These are phyloP conservation scores for Clonostachys solani DNA, from an alignment of 2,329 filamentous ascomycete genomes.

Conservation along the genomic window DNA sequence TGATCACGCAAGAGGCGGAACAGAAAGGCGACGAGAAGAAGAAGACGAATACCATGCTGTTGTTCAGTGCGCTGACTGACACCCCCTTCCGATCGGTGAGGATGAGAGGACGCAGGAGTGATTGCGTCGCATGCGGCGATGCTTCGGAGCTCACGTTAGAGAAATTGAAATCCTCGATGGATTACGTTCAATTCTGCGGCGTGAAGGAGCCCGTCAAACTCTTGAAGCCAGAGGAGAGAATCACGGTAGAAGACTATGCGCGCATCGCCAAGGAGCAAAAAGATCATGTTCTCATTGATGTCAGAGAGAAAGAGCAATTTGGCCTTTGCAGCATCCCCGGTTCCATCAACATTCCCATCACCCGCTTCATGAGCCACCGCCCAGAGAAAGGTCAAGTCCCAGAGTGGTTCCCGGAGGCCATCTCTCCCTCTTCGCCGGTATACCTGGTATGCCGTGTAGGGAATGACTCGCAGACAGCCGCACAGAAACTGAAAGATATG, in stretches of 20 bases:
- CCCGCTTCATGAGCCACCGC: constrained; percentile 52
- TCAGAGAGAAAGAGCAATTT: constrained; percentile 80
- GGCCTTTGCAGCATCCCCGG: constrained; percentile 73
- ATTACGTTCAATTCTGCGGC: constrained; percentile 88
- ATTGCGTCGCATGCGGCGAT: constrained; percentile 74
- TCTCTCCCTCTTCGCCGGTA: constrained; percentile 47
- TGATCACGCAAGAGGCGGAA: constrained; percentile 50
- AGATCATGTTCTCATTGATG: constrained; percentile 67
- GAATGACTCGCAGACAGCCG: constrained; percentile 73
- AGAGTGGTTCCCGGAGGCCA: constrained; percentile 25
- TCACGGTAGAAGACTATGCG: constrained; percentile 61
- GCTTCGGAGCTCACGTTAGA: constrained; percentile 58
- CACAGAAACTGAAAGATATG: constrained; percentile 59
- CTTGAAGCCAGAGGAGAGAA: constrained; percentile 60
- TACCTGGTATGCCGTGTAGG: constrained; percentile 72
- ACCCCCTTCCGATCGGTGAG: constrained; percentile 67
- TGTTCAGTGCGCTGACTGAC: constrained; percentile 33
- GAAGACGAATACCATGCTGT: constrained; percentile 35
- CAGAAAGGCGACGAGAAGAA: constrained; percentile 12
- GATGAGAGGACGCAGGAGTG: constrained; percentile 62
- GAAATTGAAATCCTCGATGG: constrained; percentile 58
- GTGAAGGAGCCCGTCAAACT: constrained; percentile 47
- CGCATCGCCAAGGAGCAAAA: constrained; percentile 7
- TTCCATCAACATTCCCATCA: constrained; percentile 64
- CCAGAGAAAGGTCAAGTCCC: constrained; percentile 8